Base-by-base conservation (phyloP, 2,329 filamentous ascomycete genomes). In the Botrytis porri region DNA sequence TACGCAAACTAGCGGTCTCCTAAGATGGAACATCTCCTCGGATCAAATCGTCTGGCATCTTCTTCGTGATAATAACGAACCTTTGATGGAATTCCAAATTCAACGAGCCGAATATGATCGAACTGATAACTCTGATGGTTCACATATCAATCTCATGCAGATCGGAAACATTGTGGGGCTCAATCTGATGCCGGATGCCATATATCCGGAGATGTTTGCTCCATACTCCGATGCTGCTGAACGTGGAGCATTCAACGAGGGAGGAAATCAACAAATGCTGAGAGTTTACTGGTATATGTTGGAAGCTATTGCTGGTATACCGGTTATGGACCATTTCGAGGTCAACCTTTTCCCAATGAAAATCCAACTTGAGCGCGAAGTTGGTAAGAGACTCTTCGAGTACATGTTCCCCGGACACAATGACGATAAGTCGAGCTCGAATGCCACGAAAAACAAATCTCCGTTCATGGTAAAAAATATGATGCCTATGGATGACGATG, bases 1-100 rank as follows among this genome's bases (percentile, higher is more conserved):
- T 67, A 89, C 90, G 10, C 88, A 94, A 75, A 92, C 90, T 73
- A 95, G 89, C 74, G 94, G 94, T 9, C 85, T 98, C 59, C 83
- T 99, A 71, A 91, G 93, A 78, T 98, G 95, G 92, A 96, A 94
- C 80, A 94, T 99, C 74, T 92, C 93, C n/a, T 94, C 94, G 3
- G 91, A 92, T 60, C 95, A 99, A 80, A 96, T 99, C 76, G 95
- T 98, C 20, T 99, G 96, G 95, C 96, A 98, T 83, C 87, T 99
- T 51, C 92, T 98, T 80, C 92, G 92, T 72, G 94, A 97, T 78
- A 92, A 91, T 73, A 91, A 93, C 75, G 92, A 97, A 78, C 94
- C 95, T 1, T 85, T 99, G 32, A 93, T 97, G 65, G 95, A 99
- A 81, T 90, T 99, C 76, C 95, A 98, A 83, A 86, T 99, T 64